phyloP scores from a whole-genome alignment of 1,284 basidiomycete genomes.

The Fomitopsis betulina region DNA sequence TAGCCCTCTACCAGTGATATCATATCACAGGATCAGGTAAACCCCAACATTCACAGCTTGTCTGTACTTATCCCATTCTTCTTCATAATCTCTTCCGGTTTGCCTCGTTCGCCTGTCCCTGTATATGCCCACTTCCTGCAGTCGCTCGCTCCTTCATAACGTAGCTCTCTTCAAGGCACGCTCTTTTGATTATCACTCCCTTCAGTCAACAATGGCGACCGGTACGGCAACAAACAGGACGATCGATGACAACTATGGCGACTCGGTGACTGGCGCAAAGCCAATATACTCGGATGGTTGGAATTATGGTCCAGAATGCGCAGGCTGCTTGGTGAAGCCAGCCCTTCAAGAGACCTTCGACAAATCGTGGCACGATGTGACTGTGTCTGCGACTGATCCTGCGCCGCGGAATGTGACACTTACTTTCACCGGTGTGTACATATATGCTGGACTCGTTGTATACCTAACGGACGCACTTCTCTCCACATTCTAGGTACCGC shows the following conservation, averaged over 20 bases:
- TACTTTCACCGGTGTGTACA: constrained; percentile 1
- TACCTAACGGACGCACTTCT: not conserved
- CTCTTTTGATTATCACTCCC: not conserved
- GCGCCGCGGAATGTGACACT: not conserved
- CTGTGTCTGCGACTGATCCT: not conserved
- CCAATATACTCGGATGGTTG: constrained; percentile 14
- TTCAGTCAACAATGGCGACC: not conserved
- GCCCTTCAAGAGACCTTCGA: constrained; percentile 8
- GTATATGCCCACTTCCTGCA: no score
- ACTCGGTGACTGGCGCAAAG: constrained; percentile 9
- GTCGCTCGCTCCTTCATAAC: no score
- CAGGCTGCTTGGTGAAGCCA: constrained; percentile 10
- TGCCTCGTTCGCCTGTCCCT: no score
- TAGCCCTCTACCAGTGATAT: no score
- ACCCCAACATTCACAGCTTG: no score
- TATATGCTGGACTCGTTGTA: not conserved
- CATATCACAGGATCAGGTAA: no score
- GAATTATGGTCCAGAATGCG: constrained; percentile 14
- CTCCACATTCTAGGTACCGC: constrained; percentile 18
- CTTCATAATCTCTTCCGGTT: no score
- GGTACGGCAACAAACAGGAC: constrained; percentile 11
- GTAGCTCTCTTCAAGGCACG: no score
- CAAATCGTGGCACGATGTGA: constrained; percentile 19
- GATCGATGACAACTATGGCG: constrained; percentile 19
- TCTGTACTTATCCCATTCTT: no score